A percentile compares a stretch with the other conserved stretches of the same genome.
These are phyloP conservation scores for Cornus controversa DNA, from an alignment of 148 eudicot genomes.

Conservation along the genomic window DNA sequence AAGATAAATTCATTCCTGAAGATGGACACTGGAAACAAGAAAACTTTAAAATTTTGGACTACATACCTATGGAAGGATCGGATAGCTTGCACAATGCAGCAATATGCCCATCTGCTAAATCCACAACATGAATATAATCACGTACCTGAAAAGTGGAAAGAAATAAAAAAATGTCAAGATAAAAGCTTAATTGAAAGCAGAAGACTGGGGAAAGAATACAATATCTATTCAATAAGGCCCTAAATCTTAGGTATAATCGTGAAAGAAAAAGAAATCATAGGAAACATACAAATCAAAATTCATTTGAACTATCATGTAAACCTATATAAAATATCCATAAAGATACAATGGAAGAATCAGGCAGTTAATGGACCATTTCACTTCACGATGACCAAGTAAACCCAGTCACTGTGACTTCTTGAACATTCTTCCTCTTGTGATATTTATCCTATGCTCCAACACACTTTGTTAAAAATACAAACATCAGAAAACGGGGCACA, in stretches of 20 bases:
- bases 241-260: background rate
- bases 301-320: background rate
- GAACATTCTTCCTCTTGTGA: background rate
- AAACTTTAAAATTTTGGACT: background rate
- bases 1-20: background rate
- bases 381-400: background rate
- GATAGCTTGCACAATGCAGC: slow-evolving; percentile 79
- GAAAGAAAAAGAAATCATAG: background rate
- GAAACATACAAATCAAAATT: background rate
- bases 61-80: slow-evolving; percentile 66
- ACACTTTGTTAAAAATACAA: background rate
- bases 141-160: slow-evolving; percentile 58
- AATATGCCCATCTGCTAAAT: slow-evolving; percentile 96
- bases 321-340: no score
- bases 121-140: slow-evolving; percentile 94
- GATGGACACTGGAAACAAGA: background rate
- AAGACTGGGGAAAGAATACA: background rate
- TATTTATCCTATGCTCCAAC: background rate
- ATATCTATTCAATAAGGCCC: background rate
- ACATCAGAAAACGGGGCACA: background rate
- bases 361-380: no score
- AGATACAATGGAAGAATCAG: no score
- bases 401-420: background rate
- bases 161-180: background rate
- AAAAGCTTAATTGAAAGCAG: background rate